Percentiles rank a stretch among this genome's conserved stretches.
Evolutionary conservation across 768 basidiomycete genomes (phyloP).

Genomic region (Xerocomellus chrysenteron): DNA sequence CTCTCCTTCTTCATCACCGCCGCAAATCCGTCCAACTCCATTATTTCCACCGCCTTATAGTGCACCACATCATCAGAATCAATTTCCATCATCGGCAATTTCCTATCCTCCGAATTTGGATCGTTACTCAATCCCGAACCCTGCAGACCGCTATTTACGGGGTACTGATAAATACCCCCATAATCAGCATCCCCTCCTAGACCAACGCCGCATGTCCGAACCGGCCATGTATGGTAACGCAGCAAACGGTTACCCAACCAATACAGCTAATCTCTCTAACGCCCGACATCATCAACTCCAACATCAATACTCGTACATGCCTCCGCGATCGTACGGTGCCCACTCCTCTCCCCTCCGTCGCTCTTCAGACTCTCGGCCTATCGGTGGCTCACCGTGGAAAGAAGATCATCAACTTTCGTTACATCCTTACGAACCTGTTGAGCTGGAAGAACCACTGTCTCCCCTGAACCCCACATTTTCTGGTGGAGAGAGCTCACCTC

Average conservation of each 20-base stretch:
- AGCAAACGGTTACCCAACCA: constrained; percentile 37
- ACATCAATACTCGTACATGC: constrained; percentile 36
- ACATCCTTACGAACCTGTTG: constrained; percentile 35
- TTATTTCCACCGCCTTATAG: constrained; percentile 42
- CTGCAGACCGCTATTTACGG: constrained; percentile 43
- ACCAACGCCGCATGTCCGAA: constrained; percentile 71
- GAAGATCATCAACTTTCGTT: constrained; percentile 31
- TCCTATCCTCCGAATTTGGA: constrained; percentile 42
- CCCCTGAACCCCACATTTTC: constrained; percentile 56
- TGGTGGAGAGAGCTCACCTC: constrained; percentile 37
- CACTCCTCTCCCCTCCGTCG: constrained; percentile 48
- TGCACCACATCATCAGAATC: constrained; percentile 45
- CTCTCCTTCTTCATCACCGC: constrained; percentile 46
- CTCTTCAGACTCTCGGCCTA: constrained; percentile 43
- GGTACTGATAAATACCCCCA: constrained; percentile 35
- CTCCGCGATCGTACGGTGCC: constrained; percentile 36
- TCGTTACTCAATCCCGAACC: constrained; percentile 37
- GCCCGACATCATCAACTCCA: constrained; percentile 43
- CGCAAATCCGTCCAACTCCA: constrained; percentile 38
- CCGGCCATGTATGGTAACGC: constrained; percentile 50
- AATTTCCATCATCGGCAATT: constrained; percentile 43
- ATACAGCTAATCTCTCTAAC: constrained; percentile 31
- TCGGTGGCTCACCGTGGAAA: constrained; percentile 37
- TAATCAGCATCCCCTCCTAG: constrained; percentile 40
- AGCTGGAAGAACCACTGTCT: constrained; percentile 50